phyloP scores from a whole-genome alignment of 2,329 filamentous ascomycete species.

The Salinomyces thailandicus region DNA sequence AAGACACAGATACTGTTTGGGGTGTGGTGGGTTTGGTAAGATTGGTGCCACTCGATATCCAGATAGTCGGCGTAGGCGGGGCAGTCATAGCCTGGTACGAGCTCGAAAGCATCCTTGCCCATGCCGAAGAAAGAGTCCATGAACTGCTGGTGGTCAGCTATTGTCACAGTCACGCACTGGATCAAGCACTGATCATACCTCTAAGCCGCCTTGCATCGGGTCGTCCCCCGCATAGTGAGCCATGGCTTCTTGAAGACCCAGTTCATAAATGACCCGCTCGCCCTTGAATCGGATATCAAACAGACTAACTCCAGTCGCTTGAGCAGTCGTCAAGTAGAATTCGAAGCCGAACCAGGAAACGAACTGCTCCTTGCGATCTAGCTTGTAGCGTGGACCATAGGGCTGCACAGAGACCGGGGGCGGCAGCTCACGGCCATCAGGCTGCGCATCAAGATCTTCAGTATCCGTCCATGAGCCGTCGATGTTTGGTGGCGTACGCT shows the following conservation, averaged over 20 bases:
- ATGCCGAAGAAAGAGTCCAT: slow-evolving; percentile 29
- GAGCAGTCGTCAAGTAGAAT: slow-evolving; percentile 40
- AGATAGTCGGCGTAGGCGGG: slow-evolving; percentile 43
- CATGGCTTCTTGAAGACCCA: slow-evolving; percentile 43
- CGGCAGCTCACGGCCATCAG: slow-evolving; percentile 43
- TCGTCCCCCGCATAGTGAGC: slow-evolving; percentile 43
- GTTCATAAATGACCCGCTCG: slow-evolving; percentile 43
- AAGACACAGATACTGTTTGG: slow-evolving; percentile 46
- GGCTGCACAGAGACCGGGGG: slow-evolving; percentile 30
- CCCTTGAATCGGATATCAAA: slow-evolving; percentile 44
- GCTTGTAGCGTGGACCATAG: slow-evolving; percentile 29
- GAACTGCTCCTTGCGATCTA: slow-evolving; percentile 38
- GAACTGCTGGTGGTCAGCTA: no score
- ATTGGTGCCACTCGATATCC: slow-evolving; percentile 35
- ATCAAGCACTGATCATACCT: no score
- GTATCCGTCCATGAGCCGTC: slow-evolving; percentile 41
- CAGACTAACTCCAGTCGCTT: slow-evolving; percentile 37
- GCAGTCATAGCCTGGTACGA: slow-evolving; percentile 45
- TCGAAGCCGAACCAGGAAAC: slow-evolving; percentile 45
- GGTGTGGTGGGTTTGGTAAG: slow-evolving; percentile 34
- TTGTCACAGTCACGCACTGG: no score
- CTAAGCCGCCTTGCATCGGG: slow-evolving; percentile 34
- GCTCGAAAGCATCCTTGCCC: slow-evolving; percentile 37
- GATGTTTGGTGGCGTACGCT: slow-evolving; percentile 38
- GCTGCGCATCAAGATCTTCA: slow-evolving; percentile 31